Percentiles rank a stretch among this genome's conserved stretches.
These are phyloP conservation scores for Botrytis fabae DNA, from an alignment of 2,329 filamentous ascomycete genomes.

Conservation along the genomic window DNA sequence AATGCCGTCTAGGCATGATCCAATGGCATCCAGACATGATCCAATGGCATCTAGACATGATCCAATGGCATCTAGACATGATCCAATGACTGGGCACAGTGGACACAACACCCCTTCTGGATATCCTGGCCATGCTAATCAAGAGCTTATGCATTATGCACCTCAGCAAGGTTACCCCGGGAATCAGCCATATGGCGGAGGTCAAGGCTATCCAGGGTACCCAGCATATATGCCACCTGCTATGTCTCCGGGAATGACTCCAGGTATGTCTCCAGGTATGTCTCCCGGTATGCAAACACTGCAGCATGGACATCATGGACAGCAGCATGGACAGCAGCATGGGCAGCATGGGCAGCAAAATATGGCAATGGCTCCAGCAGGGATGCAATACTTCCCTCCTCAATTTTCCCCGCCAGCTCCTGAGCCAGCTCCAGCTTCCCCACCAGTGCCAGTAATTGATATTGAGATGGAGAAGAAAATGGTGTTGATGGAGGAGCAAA, in stretches of 20 bases:
- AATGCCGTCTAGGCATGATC: slow-evolving; percentile 43
- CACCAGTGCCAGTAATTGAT: slow-evolving; percentile 26
- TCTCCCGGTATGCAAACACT: slow-evolving; percentile 19
- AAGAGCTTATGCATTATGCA: slow-evolving; percentile 41
- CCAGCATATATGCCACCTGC: slow-evolving; percentile 30
- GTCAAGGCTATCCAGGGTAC: slow-evolving; percentile 32
- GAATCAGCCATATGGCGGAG: slow-evolving; percentile 10
- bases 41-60: slow-evolving; percentile 41
- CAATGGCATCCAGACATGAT: slow-evolving; percentile 45
- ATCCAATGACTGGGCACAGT: slow-evolving; percentile 44
- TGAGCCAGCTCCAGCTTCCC: slow-evolving; percentile 26
- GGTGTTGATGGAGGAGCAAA: slow-evolving; percentile 60
- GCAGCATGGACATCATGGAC: slow-evolving; percentile 11
- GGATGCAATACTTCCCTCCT: slow-evolving; percentile 33
- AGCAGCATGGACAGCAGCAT: slow-evolving; percentile 5
- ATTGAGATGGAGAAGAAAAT: slow-evolving; percentile 53
- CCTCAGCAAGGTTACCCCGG: slow-evolving; percentile 29
- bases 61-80: slow-evolving; percentile 45
- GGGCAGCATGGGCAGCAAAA: slow-evolving; percentile 12
- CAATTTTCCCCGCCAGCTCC: slow-evolving; percentile 35
- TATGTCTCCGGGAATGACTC: slow-evolving; percentile 26
- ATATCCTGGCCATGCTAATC: slow-evolving; percentile 29
- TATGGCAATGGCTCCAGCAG: slow-evolving; percentile 15
- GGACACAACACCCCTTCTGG: slow-evolving; percentile 32
- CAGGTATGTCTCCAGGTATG: neutral